A percentile compares a stretch with the other conserved stretches of the same genome.
Conservation (phyloP, 2,329 filamentous ascomycete genomes). For the Microdochium bolleyi region DNA sequence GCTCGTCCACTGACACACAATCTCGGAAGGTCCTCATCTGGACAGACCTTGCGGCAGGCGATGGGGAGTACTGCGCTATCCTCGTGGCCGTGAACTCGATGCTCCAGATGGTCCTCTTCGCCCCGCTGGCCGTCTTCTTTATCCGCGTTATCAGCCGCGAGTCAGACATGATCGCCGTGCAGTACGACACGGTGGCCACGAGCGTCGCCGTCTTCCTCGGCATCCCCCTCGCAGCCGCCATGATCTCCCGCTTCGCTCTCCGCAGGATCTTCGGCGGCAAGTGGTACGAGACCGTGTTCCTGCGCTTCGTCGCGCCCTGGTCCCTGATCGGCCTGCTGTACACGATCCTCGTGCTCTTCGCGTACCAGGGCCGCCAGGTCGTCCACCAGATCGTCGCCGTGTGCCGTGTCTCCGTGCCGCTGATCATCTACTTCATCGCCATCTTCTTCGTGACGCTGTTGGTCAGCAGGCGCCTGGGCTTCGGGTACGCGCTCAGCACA, state of each 20-base stretch:
- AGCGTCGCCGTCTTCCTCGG: conserved; percentile 81
- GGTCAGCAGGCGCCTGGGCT: conserved; percentile 57
- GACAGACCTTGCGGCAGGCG: conserved; percentile 70
- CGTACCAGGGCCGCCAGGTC: conserved; percentile 68
- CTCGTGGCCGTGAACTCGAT: conserved; percentile 69
- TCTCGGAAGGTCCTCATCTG: conserved; percentile 50
- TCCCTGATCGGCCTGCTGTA: conserved; percentile 79
- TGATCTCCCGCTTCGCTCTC: conserved; percentile 63
- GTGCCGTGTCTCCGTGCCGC: conserved; percentile 69
- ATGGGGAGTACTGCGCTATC: conserved; percentile 76
- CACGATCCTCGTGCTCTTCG: conserved; percentile 81
- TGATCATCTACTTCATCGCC: conserved; percentile 72
- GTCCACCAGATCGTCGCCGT: conserved; percentile 80
- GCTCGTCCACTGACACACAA: conserved; percentile 4
- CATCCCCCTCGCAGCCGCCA: conserved; percentile 72
- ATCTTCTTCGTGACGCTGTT: conserved; percentile 66
- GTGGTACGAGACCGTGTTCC: conserved; percentile 62
- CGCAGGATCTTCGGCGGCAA: conserved; percentile 42
- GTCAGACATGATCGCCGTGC: conserved; percentile 23
- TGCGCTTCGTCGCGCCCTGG: conserved; percentile 63
- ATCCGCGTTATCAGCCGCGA: conserved; percentile 58
- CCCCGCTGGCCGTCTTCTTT: conserved; percentile 61
- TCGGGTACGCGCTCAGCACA: conserved; percentile 60
- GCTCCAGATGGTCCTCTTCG: conserved; percentile 66
- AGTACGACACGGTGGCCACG: conserved; percentile 64